Base-by-base conservation (phyloP, 768 basidiomycete genomes). In the Termitomyces sp. region DNA sequence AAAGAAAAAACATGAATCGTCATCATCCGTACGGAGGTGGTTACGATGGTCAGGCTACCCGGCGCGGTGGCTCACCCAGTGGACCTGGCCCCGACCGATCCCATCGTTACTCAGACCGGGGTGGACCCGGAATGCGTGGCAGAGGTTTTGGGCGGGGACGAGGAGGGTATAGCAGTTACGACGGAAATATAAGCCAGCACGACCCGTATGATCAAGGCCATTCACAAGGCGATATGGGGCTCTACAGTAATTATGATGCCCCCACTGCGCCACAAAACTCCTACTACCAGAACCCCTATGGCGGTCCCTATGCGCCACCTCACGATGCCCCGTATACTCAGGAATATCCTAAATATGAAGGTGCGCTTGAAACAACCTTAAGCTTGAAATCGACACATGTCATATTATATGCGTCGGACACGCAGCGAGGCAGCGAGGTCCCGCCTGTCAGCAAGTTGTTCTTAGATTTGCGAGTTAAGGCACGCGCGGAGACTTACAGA, bases 11-110 rank as follows among this genome's bases (percentile, higher is more conserved):
- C 56, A 93, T 94, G 91, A 90, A 91, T 73, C 89, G 91, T 66
- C 91, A 92, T 73, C 89, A 93, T 81, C 91, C 91, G 23, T 94
- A 94, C 73, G 82, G 82, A 63, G 79, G 78, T 60, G 73, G 75
- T 66, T 86, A 83, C 77, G 89, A 89, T 57, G 66, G 57, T 61
- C 61, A 65, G 45, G 55, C 76, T 38, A 70, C 74, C 43, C 78
- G 83, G 64, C 83, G 89, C 67, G 87, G 87, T 45, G 87, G 85
- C 54, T 76, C 81, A 56, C 81, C 83, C 39, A 73, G 78, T 59
- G 84, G 83, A 64, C 83, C 83, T 61, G 88, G 88, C 54, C 84
- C 83, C 66, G 88, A 89, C 73, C 82, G 91, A 76, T 81, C 83
- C 58, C 78, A 86, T 74, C 82, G 81, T 66, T 71, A 73, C 63